phyloP scores from a whole-genome alignment of 257 asterid species.

The Osmanthus fragrans region DNA sequence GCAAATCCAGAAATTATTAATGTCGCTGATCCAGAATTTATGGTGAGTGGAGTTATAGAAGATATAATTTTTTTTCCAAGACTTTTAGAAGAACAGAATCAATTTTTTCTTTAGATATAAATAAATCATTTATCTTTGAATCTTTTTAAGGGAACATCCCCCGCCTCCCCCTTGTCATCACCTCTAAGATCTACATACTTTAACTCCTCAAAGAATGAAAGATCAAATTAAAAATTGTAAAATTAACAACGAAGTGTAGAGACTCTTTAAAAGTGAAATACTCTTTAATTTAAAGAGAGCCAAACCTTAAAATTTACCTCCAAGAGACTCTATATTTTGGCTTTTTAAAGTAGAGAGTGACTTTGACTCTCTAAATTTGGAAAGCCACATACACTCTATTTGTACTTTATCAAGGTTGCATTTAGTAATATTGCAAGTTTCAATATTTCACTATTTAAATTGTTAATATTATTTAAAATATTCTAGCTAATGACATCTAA shows the following conservation, averaged over 20 bases:
- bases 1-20: not conserved
- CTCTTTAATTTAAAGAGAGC: no score
- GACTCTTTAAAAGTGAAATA: no score
- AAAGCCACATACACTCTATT: no score
- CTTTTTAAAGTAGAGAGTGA: no score
- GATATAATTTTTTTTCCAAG: not conserved
- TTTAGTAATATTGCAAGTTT: no score
- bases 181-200: not conserved
- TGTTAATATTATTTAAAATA: no score
- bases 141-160: not conserved
- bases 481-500: no score
- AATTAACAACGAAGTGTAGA: not conserved
- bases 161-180: not conserved
- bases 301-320: no score
- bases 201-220: not conserved
- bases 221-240: not conserved
- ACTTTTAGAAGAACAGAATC: not conserved
- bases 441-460: no score
- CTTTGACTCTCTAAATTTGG: no score
- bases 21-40: not conserved
- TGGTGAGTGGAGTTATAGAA: not conserved
- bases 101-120: not conserved
- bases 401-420: no score
- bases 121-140: not conserved
- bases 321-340: no score